Percentiles rank a stretch among this genome's conserved stretches.
These are phyloP conservation scores for Aspergillus kassunensis DNA, from an alignment of 495 filamentous ascomycete species.

Conservation along the genomic window DNA sequence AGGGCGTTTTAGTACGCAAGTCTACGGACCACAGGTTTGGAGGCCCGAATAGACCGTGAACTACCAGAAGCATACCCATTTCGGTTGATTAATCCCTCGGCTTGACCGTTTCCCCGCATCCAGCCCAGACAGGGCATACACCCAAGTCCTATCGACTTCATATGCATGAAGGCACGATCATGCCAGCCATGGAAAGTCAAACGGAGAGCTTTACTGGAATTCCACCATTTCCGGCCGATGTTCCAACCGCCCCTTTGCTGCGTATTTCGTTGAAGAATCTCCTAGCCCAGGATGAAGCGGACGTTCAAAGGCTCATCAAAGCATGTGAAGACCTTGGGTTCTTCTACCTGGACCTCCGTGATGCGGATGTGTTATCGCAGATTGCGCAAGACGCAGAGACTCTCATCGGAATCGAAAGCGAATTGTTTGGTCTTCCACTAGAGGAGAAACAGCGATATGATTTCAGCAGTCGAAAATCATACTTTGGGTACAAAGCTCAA, in stretches of 20 bases:
- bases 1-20: too few relatives aligned
- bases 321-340: slow-evolving; percentile 56
- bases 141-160: too few relatives aligned
- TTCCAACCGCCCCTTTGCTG: slow-evolving; percentile 54
- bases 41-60: too few relatives aligned
- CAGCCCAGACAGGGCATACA: too few relatives aligned
- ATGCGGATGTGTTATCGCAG: slow-evolving; percentile 30
- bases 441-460: slow-evolving; percentile 54
- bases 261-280: slow-evolving; percentile 51
- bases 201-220: slow-evolving; percentile 24
- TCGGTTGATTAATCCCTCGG: not conserved
- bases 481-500: slow-evolving; percentile 56
- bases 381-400: slow-evolving; percentile 42
- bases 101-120: slow-evolving; percentile 2
- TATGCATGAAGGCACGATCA: not conserved
- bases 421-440: slow-evolving; percentile 45
- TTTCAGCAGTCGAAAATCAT: slow-evolving; percentile 35
- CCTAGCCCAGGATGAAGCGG: slow-evolving; percentile 32
- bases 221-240: slow-evolving; percentile 50
- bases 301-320: slow-evolving; percentile 41
- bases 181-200: not conserved
- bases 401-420: slow-evolving; percentile 43
- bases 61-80: too few relatives aligned
- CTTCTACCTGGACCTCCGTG: slow-evolving; percentile 57
- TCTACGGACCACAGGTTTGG: too few relatives aligned